Evolutionary conservation across 371 early-diverging fungal genomes (phyloP).

Genomic region (Vittaforma corneae): DNA sequence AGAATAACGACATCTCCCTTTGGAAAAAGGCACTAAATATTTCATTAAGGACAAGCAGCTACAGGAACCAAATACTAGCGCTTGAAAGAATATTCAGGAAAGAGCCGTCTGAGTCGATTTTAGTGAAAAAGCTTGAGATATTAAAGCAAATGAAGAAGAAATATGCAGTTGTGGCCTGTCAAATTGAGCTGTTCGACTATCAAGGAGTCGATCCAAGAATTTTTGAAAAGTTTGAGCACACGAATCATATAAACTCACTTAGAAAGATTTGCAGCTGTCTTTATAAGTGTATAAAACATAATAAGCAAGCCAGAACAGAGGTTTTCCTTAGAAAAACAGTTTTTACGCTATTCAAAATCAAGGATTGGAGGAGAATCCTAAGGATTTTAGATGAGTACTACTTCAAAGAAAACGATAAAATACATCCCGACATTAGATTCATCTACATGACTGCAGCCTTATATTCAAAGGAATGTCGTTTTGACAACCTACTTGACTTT

Average conservation of each 20-base stretch:
- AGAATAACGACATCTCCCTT: constrained; percentile 60
- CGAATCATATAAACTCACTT: constrained; percentile 19
- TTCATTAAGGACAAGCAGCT: constrained; percentile 28
- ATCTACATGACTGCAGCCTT: neutral
- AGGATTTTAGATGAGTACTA: constrained; percentile 14
- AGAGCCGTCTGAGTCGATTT: constrained; percentile 24
- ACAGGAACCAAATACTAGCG: constrained; percentile 49
- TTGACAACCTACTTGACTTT: constrained; percentile 10
- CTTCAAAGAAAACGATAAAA: neutral
- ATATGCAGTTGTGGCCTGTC: constrained; percentile 36
- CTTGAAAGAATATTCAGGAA: constrained; percentile 50
- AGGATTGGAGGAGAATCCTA: constrained; percentile 10
- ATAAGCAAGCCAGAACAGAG: constrained; percentile 19
- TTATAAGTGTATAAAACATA: constrained; percentile 16
- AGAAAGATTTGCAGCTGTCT: constrained; percentile 27
- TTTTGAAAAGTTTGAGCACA: constrained; percentile 45
- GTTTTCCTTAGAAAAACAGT: constrained; percentile 32
- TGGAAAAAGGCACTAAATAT: constrained; percentile 68
- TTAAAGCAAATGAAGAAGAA: constrained; percentile 22
- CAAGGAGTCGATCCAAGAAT: constrained; percentile 43
- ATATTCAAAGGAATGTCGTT: neutral
- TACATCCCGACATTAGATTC: neutral
- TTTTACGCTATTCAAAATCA: constrained; percentile 23
- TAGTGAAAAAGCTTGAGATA: constrained; percentile 39
- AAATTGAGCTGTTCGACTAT: constrained; percentile 47